Evolutionary conservation across 495 filamentous ascomycete species (phyloP), one percentile per base, ranked within the genome.

Genomic region (Saxophila tyrrhenica): DNA sequence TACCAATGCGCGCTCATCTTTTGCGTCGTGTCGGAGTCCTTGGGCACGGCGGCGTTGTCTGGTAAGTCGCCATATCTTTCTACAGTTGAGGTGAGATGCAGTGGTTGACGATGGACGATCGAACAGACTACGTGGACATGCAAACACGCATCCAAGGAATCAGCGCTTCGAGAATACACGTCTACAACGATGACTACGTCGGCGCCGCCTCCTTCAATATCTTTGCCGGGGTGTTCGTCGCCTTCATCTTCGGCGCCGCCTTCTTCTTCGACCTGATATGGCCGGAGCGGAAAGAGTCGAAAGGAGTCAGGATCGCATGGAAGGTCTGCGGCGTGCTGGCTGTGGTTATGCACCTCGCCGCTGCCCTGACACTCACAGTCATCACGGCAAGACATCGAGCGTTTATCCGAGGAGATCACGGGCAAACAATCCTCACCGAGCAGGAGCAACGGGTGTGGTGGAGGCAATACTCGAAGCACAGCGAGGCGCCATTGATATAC

Each of bases 201-300:
- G 75, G 73, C 39, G 70, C 67, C 11, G 65, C 65, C 0, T 70
- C 68, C 22, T 77, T 73, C 61, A 78, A 77, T 58, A 75, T 78
- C 56, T 78, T 74, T 59, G 69, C 72, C 29, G 74, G 75, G 39
- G 65, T 78, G 21, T 74, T 70, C n/a, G 71, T 77, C 0, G 75
- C 73, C 0, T 72, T 69, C 25, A 73, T 78, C 55, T 78, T 78
- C 60, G 74, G 75, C 22, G 70, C 67, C 10, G 75, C 67, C 7
- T 77, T 77, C 64, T 77, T 77, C 69, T 76, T 76, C 56, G 75
- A 77, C 50, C 67, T 78, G 3, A 74, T 75, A 59, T 76, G 73
- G 73, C 73, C 75, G 3, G 72, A 74, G 32, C 68, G 74, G 10
- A 56, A 66, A 9, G 74, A 78, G 61, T 69, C 63, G n/a, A 55